Evolutionary conservation across 257 asterid species (phyloP).

Genomic region (Eustoma russellianum): DNA sequence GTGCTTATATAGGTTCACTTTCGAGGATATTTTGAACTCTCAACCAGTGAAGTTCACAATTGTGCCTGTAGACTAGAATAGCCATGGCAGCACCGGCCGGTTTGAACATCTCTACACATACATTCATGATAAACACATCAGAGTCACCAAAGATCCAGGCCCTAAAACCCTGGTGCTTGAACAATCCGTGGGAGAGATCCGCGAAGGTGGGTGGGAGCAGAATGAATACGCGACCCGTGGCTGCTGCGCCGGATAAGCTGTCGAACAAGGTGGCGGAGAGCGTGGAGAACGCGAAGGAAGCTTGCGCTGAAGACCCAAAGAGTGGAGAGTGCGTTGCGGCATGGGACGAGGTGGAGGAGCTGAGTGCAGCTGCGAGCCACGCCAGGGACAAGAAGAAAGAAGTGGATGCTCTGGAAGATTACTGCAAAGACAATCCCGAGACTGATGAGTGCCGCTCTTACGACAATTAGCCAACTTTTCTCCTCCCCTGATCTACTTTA

Average conservation of each 20-base stretch:
- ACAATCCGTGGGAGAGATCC: constrained; percentile 45
- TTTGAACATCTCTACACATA: constrained; percentile 42
- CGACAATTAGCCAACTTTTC: constrained; percentile 27
- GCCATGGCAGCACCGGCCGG: constrained; percentile 59
- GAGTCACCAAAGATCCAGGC: constrained; percentile 21
- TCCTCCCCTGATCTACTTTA: too few relatives aligned
- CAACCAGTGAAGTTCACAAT: too few relatives aligned
- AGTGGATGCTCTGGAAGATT: constrained; percentile 58
- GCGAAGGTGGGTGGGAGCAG: constrained; percentile 12
- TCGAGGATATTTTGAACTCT: neutral
- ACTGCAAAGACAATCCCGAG: constrained; percentile 95
- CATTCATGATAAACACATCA: constrained; percentile 24
- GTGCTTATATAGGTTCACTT: neutral
- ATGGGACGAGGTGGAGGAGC: constrained; percentile 99
- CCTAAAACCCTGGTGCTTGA: constrained; percentile 15
- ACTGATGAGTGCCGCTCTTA: constrained; percentile 89
- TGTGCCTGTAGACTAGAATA: neutral
- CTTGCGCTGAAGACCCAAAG: constrained; percentile 51
- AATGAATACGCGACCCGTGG: constrained; percentile 24
- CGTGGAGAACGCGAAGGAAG: constrained; percentile 65
- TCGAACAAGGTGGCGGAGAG: constrained; percentile 82
- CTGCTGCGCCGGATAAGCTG: constrained; percentile 60
- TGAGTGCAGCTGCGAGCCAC: constrained; percentile 92
- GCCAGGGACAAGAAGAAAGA: constrained; percentile 67
- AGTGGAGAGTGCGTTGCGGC: constrained; percentile 96